These are phyloP conservation scores for Arachnomyces sp. DNA, from an alignment of 2,329 filamentous ascomycete genomes.

Conservation along the genomic window DNA sequence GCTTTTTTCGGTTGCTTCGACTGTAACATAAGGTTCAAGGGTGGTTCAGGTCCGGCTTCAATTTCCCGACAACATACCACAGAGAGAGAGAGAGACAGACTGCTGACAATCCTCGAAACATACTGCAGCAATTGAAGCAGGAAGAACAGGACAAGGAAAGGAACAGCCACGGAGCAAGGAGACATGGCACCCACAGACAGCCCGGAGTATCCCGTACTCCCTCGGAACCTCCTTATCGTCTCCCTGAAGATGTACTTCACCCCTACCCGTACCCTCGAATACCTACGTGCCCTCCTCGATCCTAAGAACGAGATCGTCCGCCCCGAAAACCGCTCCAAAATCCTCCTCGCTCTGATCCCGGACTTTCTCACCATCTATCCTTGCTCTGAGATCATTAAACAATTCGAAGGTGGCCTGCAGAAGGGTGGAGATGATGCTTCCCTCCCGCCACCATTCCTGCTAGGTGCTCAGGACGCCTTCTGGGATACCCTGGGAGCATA, in stretches of 20 bases:
- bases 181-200: no score
- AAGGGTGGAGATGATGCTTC: constrained; percentile 28
- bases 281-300: constrained; percentile 44
- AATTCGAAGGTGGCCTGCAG: constrained; percentile 17
- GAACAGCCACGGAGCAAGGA: no score
- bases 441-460: constrained; percentile 45
- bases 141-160: no score
- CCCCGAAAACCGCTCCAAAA: constrained; percentile 37
- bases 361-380: constrained; percentile 62
- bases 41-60: no score
- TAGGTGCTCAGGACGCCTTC: constrained; percentile 71
- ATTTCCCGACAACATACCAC: no score
- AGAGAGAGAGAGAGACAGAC: no score
- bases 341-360: constrained; percentile 71
- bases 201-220: constrained; percentile 24
- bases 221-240: constrained; percentile 32
- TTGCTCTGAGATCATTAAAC: constrained; percentile 32
- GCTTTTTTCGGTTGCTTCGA: no score
- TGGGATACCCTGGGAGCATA: constrained; percentile 64
- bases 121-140: no score
- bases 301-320: constrained; percentile 39
- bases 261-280: constrained; percentile 52
- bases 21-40: no score
- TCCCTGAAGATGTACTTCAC: constrained; percentile 55
- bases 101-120: no score